Base-by-base conservation (phyloP, 352 stramenopile genomes). In the Phytopythium oedochilum region DNA sequence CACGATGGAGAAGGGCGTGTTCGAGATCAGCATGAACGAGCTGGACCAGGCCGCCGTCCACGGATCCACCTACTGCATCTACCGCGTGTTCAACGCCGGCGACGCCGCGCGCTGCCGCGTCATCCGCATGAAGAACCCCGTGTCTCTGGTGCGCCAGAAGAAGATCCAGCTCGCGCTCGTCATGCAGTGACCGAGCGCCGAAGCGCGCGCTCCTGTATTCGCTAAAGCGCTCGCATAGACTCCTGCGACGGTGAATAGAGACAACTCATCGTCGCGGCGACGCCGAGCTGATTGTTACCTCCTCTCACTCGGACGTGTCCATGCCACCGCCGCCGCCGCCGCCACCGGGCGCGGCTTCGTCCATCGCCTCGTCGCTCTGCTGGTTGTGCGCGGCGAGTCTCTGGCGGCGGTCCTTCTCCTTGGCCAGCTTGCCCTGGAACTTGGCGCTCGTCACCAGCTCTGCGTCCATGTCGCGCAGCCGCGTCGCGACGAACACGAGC, bases 1-100 rank as follows among this genome's bases (percentile, higher is more conserved):
- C 31, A 95, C 83, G 22, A 91, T 89, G 75, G 85, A 95, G 62
- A 95, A 95, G 57, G 69, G 71, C 25, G 68, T 89, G 54, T 95
- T 95, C 45, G 85, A 95, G 77, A 95, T 95, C 64, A 92, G 81
- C 53, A 88, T 92, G 77, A 92, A 95, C 64, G 85, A 94, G 56
- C 62, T 95, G 58, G 83, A 95, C 61, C 76, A 90, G 51, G 85
- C 85, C n/a, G 70, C 69, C 18, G 70, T 83, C 7, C 81, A 89
- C 60, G 85, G 85, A 22, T 91, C 83, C 15, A 75, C 67, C 28
- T 95, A 92, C 70, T 71, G 63, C 50, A 93, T 95, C 60, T 95
- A 93, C 59, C 80, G 85, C 42, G 85, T 93, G 14, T 95, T 93
- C 56, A 89, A 92, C 53, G 83, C 84, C 29, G 85, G 85, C 9